Conservation (phyloP, 2,329 filamentous ascomycete genomes). For the Amauroascus niger region DNA sequence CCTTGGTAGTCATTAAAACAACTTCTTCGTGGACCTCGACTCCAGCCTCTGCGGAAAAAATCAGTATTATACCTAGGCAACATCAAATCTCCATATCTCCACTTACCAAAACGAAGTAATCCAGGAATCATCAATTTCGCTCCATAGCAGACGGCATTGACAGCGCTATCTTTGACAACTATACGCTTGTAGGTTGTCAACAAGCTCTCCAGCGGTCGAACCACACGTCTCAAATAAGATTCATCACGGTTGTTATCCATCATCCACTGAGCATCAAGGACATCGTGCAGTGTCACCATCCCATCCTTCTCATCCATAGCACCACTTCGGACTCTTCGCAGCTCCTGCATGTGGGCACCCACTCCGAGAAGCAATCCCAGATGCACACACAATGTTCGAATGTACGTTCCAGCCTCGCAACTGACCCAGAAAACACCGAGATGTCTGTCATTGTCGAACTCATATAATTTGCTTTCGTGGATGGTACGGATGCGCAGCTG, state of each 20-base stretch:
- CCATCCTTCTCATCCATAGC: constrained; percentile 87
- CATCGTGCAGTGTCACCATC: constrained; percentile 88
- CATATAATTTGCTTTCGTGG: constrained; percentile 88
- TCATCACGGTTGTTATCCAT: constrained; percentile 95
- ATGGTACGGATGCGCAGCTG: constrained; percentile 97
- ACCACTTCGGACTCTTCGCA: constrained; percentile 83
- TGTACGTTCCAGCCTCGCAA: constrained; percentile 97
- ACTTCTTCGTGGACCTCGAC: constrained; percentile 96
- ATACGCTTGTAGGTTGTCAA: constrained; percentile 91
- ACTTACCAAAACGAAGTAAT: constrained; percentile 75
- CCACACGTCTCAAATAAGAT: constrained; percentile 80
- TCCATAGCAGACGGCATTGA: constrained; percentile 97
- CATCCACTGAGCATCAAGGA: constrained; percentile 91
- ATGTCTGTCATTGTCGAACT: constrained; percentile 98
- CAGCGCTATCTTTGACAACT: constrained; percentile 91
- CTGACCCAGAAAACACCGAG: constrained; percentile 98
- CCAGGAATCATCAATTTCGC: constrained; percentile 98
- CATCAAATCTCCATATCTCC: not conserved
- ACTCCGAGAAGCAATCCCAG: constrained; percentile 68
- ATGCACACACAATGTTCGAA: constrained; percentile 95
- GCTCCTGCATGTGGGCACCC: constrained; percentile 96
- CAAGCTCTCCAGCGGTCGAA: constrained; percentile 84
- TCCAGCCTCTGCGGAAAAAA: constrained; percentile 54
- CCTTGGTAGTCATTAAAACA: constrained; percentile 97
- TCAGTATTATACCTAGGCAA: constrained; percentile 13